phyloP scores from a whole-genome alignment of 169 alveolate species.

The Cryptosporidium canis region DNA sequence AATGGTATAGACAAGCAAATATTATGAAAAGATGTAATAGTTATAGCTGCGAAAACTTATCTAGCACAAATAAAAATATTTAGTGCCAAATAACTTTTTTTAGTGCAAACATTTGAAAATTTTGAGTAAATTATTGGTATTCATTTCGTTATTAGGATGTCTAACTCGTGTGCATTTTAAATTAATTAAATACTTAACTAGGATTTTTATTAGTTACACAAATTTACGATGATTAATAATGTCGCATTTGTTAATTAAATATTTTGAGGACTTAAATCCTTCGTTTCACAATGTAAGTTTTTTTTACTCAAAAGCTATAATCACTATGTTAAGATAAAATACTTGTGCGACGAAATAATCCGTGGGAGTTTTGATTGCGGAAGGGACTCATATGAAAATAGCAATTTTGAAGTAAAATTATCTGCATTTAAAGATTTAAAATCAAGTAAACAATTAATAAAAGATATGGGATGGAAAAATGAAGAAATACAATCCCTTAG shows the following conservation, averaged over 20 bases:
- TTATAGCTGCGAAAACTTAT: constrained; percentile 45
- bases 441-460: background rate
- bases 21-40: constrained; percentile 54
- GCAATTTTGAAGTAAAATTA: background rate
- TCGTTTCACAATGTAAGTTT: constrained; percentile 15
- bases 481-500: background rate
- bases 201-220: background rate
- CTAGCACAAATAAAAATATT: background rate
- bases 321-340: background rate
- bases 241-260: constrained; percentile 14
- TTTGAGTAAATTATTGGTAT: background rate
- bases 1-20: constrained; percentile 69
- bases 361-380: constrained; percentile 11
- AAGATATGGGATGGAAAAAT: background rate
- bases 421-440: background rate
- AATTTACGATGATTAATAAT: background rate
- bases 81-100: background rate
- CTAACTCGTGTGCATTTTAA: constrained; percentile 6
- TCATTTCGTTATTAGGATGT: background rate
- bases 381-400: background rate
- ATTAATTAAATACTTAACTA: background rate
- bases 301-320: background rate
- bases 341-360: constrained; percentile 11
- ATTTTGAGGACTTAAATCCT: constrained; percentile 36
- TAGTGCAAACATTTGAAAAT: background rate